Base-by-base conservation (phyloP, 2,329 filamentous ascomycete species). In the Dothistroma pini region DNA sequence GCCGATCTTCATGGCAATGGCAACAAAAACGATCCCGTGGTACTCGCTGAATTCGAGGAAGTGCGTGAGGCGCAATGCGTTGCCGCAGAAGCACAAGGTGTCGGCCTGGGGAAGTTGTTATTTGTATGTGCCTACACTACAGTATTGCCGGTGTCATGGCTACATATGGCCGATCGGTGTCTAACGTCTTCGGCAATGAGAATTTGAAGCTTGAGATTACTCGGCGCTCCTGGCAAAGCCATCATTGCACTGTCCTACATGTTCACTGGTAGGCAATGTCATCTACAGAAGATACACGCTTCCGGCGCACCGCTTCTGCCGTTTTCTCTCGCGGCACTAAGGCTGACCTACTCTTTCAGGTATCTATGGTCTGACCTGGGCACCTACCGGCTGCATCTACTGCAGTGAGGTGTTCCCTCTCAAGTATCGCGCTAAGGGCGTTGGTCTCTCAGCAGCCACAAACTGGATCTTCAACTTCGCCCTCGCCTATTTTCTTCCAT, bases 171-270 rank as follows among this genome's bases (percentile, higher is more conserved):
- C 71, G 69, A 16, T 71, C 71, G 52, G 74, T 81, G 1, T 29
- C 38, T 3, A 41, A 48, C 34, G 54, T 56, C 2, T 22, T 22
- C 19, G 77, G 77, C 32, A 76, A 83, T 61, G 63, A 69, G 12
- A 85, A 84, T 66, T 78, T 85, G 19, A 73, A 81, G 56, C 81
- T 86, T 65, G 70, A 74, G 54, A 81, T 86, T 2, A 73, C 68
- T 16, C n/a, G 35, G 35, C 35, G 0, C 83, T 1, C 78, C 84
- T 16, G 82, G 85, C 21, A 81, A 87, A 69, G 82, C 81, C 1
- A 82, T 89, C 52, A 88, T 89, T 65, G 83, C 83, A 14, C 86
- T 87, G 65, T 84, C 81, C 50, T 88, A 87, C 71, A 79, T 88
- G 25, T 80, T 88, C 63, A 83, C 87, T 66, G n/a, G n/a, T n/a